Conservation (phyloP, 176 grass and related monocot genomes). For the Miscanthus lutarioriparius region DNA sequence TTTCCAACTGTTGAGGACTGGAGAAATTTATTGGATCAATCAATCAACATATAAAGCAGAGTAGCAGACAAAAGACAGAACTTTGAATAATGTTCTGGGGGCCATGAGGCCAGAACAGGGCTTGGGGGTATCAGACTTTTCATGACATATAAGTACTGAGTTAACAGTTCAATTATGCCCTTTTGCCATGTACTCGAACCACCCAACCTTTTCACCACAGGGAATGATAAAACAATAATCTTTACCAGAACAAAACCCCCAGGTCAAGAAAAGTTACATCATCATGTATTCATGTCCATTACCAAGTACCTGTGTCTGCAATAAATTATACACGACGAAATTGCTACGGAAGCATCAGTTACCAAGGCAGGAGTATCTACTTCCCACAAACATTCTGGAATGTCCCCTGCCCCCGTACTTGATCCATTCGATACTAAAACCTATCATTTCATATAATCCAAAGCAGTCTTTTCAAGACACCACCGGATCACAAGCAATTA, state of each 20-base stretch:
- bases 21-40: neutral
- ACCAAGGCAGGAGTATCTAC: neutral
- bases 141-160: slow-evolving; percentile 20
- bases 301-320: neutral
- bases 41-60: slow-evolving; percentile 20
- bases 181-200: slow-evolving; percentile 9
- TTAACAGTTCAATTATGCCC: slow-evolving; percentile 34
- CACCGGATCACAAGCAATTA: slow-evolving; percentile 29
- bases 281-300: neutral
- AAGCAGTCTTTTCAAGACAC: neutral
- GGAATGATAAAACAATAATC: neutral
- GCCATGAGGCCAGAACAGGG: slow-evolving; percentile 19
- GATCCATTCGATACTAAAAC: neutral
- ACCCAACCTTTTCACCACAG: neutral
- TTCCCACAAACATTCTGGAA: neutral
- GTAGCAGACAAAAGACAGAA: slow-evolving; percentile 8
- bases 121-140: slow-evolving; percentile 7
- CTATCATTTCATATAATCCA: slow-evolving; percentile 16
- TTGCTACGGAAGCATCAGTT: neutral
- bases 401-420: neutral
- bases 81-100: slow-evolving; percentile 18
- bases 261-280: neutral
- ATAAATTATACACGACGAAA: neutral
- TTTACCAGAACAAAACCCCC: neutral
- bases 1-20: neutral